Evolutionary conservation across 257 asterid species (phyloP), one percentile per base, ranked within the genome.

Genomic region (Gynochthodes officinalis): DNA sequence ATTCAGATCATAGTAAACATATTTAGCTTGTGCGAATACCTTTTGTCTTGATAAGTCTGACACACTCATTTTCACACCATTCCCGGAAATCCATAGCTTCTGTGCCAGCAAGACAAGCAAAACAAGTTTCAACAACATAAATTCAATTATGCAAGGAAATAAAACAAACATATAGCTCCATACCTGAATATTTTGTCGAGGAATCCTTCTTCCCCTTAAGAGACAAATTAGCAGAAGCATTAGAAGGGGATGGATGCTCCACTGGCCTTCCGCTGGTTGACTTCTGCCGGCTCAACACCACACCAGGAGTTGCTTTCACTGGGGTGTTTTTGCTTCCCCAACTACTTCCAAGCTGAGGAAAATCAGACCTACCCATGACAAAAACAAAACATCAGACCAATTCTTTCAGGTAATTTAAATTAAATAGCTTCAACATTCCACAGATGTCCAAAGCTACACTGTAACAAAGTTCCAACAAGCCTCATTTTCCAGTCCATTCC

Each of bases 31-130:
- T 53, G 30, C 27, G 52, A 59, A 66, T 89, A 95, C 99, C 99
- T 92, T 83, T 87, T 28, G 96, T 84, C 57, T 98, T 96, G 42
- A 89, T 62, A 66, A 95, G 98, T 76, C 96, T 87, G 67, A 73
- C 37, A 78, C 96, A 95, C 84, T 95, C 99, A 59, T 86, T 89
- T 85, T 95, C 99, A 39, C 99, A 95, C 99, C 99, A 95, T 67
- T 89, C 90, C 80, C 89, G 83, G 78, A 95, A 95, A 75, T 89
- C 97, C 81, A 76, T 62, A 59, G 99, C 99, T 84, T 95, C 99
- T 95, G n/a, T n/a, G 96, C 77, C 80, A 72, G 49, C 70, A 52
- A 19, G 37, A 19, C 63, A 69, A 46, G 60, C 13, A 12, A 32
- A 74, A 39, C 53, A 52, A 65, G 21, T 15, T 43, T 30, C 39